These are phyloP conservation scores for Mycosphaerella arachidis DNA, from an alignment of 2,329 filamentous ascomycete genomes.

Conservation along the genomic window DNA sequence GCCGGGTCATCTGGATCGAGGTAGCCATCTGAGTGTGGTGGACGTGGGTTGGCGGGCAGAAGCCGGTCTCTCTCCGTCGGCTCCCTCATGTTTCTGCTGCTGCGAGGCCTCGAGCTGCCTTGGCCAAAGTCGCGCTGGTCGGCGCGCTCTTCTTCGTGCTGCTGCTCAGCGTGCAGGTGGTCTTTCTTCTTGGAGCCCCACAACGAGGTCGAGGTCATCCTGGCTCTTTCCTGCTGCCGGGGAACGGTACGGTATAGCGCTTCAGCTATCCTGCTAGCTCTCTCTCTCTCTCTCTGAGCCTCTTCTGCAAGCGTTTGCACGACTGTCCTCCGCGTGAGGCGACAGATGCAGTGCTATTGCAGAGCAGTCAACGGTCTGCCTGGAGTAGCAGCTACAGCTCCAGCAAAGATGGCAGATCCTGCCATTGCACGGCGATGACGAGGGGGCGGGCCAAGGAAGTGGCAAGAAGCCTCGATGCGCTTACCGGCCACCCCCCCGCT, in stretches of 20 bases:
- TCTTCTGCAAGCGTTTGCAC: not conserved
- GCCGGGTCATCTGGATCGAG: slow-evolving; percentile 76
- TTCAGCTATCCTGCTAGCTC: not conserved
- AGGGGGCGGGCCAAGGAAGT: not conserved
- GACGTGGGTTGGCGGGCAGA: slow-evolving; percentile 54
- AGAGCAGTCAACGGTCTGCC: not conserved
- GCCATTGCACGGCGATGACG: not conserved
- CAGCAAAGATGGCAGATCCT: not conserved
- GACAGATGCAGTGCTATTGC: not conserved
- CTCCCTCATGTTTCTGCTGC: slow-evolving; percentile 35
- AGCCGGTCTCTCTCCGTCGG: slow-evolving; percentile 62
- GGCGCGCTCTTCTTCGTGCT: slow-evolving; percentile 32
- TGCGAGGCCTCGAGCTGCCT: slow-evolving; percentile 1
- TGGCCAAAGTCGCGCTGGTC: slow-evolving; percentile 22
- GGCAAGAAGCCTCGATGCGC: not conserved
- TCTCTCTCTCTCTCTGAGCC: not conserved
- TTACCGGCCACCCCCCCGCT: not conserved
- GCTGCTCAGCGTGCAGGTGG: slow-evolving; percentile 33
- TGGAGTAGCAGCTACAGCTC: not conserved
- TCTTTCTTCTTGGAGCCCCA: slow-evolving; percentile 53
- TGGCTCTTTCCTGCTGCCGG: not conserved
- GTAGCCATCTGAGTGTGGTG: slow-evolving; percentile 61
- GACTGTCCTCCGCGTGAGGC: not conserved
- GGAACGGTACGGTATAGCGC: not conserved
- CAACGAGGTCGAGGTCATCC: slow-evolving; percentile 36